phyloP scores from a whole-genome alignment of 139 green algal species.

The Pycnococcus provasolii region DNA sequence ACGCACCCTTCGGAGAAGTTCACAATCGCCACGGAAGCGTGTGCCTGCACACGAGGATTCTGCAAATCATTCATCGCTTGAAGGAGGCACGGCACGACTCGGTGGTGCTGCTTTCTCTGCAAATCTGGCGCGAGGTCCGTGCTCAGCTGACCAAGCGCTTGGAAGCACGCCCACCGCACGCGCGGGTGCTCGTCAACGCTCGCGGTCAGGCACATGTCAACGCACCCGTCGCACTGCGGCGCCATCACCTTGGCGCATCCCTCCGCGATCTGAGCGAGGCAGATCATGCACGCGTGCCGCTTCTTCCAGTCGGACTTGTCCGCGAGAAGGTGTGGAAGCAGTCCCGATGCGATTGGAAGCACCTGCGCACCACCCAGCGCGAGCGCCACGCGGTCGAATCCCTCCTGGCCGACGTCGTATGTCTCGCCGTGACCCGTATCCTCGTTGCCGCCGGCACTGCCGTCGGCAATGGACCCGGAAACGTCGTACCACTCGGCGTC shows the following conservation, averaged over 20 bases:
- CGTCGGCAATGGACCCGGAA: too few relatives aligned
- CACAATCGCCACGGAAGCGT: conserved; percentile 84
- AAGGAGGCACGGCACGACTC: conserved; percentile 36
- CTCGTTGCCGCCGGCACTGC: too few relatives aligned
- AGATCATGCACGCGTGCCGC: conserved; percentile 82
- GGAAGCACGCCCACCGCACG: conserved; percentile 91
- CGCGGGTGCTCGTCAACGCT: conserved; percentile 40
- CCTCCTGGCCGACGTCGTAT: conserved; percentile 61
- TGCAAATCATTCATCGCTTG: conserved; percentile 73
- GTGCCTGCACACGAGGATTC: conserved; percentile 82
- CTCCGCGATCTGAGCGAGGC: conserved; percentile 80
- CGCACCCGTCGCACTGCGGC: conserved; percentile 47
- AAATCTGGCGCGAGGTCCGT: conserved; percentile 91
- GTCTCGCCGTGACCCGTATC: conserved; percentile 60
- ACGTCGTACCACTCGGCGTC: conserved; percentile 64
- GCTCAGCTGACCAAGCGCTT: conserved; percentile 95
- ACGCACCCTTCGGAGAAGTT: conserved; percentile 88
- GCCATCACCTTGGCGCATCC: conserved; percentile 77
- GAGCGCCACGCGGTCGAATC: conserved; percentile 84
- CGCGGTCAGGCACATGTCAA: conserved; percentile 52
- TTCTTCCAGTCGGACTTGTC: conserved; percentile 80
- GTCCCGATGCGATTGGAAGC: conserved; percentile 53
- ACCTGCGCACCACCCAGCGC: conserved; percentile 79
- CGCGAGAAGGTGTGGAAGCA: conserved; percentile 60
- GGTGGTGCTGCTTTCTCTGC: conserved; percentile 49